Conservation (phyloP, 805 yeast species). For the Ogataea pilisensis region DNA sequence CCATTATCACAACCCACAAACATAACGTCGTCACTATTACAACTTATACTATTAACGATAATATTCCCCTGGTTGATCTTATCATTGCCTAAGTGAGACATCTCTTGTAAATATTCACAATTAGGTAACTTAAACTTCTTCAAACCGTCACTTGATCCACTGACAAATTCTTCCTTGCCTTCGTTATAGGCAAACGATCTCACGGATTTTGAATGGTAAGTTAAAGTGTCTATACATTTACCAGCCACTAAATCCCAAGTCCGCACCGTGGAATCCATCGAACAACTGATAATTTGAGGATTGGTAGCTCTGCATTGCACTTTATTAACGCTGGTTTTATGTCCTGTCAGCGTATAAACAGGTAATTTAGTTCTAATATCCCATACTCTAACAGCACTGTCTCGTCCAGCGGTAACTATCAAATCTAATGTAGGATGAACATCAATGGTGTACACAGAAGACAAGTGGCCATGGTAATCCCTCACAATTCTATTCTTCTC, state of each 20-base stretch:
- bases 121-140: constrained; percentile 81
- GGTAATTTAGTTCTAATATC: constrained; percentile 79
- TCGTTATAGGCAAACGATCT: constrained; percentile 71
- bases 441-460: constrained; percentile 81
- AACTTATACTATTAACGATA: constrained; percentile 65
- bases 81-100: constrained; percentile 45
- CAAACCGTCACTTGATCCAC: constrained; percentile 78
- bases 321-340: constrained; percentile 66
- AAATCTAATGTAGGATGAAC: constrained; percentile 86
- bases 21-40: constrained; percentile 57
- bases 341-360: constrained; percentile 78
- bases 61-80: constrained; percentile 29
- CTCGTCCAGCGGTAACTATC: constrained; percentile 84
- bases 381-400: constrained; percentile 85
- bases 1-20: constrained; percentile 89
- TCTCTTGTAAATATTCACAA: constrained; percentile 54
- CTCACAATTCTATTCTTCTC: constrained; percentile 78
- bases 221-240: constrained; percentile 63
- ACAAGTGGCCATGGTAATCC: constrained; percentile 90
- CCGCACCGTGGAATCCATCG: constrained; percentile 79
- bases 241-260: constrained; percentile 88
- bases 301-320: constrained; percentile 66
- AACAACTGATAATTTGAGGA: constrained; percentile 81
- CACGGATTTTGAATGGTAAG: constrained; percentile 82
- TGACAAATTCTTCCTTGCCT: constrained; percentile 64